phyloP scores from a whole-genome alignment of 192 early-diverging fungal species.

The Spizellomyces sp. region DNA sequence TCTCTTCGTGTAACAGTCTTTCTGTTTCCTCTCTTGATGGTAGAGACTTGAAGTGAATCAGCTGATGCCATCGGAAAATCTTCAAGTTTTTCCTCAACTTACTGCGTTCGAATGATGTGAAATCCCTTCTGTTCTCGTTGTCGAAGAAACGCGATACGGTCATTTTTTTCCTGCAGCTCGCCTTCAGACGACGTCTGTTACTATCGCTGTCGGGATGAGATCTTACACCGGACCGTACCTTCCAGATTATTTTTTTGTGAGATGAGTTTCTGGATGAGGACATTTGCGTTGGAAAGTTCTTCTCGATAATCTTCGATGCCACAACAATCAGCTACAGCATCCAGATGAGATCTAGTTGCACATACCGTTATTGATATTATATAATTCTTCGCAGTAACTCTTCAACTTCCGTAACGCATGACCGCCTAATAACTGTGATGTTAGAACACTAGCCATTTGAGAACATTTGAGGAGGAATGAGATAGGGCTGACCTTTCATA shows the following conservation, averaged over 20 bases:
- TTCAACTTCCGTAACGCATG: constrained; percentile 52
- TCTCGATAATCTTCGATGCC: not conserved
- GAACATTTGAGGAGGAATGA: not conserved
- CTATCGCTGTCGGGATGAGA: no score
- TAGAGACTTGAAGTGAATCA: not conserved
- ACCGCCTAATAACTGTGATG: constrained; percentile 34
- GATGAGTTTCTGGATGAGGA: not conserved
- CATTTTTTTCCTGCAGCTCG: constrained; percentile 45
- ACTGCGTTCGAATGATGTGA: constrained; percentile 34
- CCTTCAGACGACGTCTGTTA: constrained; percentile 8
- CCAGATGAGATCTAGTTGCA: no score
- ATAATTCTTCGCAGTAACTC: constrained; percentile 50
- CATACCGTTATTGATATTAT: constrained; percentile 27
- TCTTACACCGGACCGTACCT: not conserved
- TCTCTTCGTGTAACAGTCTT: constrained; percentile 44
- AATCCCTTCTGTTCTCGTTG: constrained; percentile 31
- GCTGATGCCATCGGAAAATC: not conserved
- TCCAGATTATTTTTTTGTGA: constrained; percentile 15
- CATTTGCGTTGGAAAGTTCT: constrained; percentile 1
- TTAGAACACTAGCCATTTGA: not conserved
- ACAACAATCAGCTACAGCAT: no score
- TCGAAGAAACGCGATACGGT: constrained; percentile 41
- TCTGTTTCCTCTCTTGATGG: constrained; percentile 49
- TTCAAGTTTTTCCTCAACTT: not conserved
- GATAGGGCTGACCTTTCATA: constrained; percentile 24